phyloP scores from a whole-genome alignment of 257 asterid genomes.

The Primulina huaijiensis region DNA sequence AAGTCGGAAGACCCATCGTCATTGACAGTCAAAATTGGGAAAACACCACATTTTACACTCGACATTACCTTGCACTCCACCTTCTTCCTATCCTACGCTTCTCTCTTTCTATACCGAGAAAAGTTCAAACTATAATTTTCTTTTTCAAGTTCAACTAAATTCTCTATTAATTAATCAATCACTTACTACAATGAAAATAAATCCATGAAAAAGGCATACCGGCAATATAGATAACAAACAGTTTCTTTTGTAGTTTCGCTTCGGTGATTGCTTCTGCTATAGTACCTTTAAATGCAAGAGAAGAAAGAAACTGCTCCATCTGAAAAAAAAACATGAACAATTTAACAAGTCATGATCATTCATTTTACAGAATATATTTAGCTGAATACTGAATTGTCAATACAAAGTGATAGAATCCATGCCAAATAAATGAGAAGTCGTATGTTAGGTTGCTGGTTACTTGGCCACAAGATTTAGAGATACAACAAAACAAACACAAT shows the following conservation, averaged over 20 bases:
- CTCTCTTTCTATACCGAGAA: not conserved
- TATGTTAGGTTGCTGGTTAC: too few species aligned
- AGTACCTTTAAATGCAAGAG: slow-evolving; percentile 80
- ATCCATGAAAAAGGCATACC: slow-evolving; percentile 36
- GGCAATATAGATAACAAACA: slow-evolving; percentile 76
- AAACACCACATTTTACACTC: not conserved
- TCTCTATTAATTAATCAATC: not conserved
- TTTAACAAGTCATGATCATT: slow-evolving; percentile 12
- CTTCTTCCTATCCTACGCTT: not conserved
- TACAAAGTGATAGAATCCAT: not conserved
- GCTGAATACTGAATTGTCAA: not conserved
- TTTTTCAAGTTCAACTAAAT: not conserved
- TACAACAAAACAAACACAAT: too few species aligned
- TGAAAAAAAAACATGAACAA: slow-evolving; percentile 29
- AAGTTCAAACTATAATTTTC: not conserved
- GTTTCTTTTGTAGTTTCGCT: slow-evolving; percentile 86
- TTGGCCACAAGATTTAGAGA: too few species aligned
- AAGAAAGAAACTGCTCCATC: slow-evolving; percentile 78
- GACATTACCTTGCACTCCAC: not conserved
- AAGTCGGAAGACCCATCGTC: not conserved
- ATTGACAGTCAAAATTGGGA: too few species aligned
- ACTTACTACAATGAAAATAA: slow-evolving; percentile 21
- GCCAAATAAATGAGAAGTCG: not conserved
- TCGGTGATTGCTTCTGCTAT: slow-evolving; percentile 70
- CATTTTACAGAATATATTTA: not conserved